Conservation (phyloP, 176 grass and related monocot species). For the Zea mays region Zm-B73-REFERENCE-NAM-5.0 NC_050100.1:23536501-23537000, state of each 20-base stretch:
- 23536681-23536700: conserved; percentile 58
- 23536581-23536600: conserved; percentile 95
- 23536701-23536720: conserved; percentile 58
- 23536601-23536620: conserved; percentile 98
- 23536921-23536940: conserved; percentile 92
- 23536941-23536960: conserved; percentile 63
- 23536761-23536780: conserved; percentile 89
- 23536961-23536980: conserved; percentile 66
- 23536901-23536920: conserved; percentile 98
- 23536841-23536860: conserved; percentile 93
- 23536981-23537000: conserved; percentile 61
- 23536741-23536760: conserved; percentile 69
- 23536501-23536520: conserved; percentile 62
- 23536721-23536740: conserved; percentile 69
- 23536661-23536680: conserved; percentile 65
- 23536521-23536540: conserved; percentile 71
- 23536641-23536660: conserved; percentile 82
- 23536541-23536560: conserved; percentile 82
- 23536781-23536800: conserved; percentile 68
- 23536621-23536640: conserved; percentile 82
- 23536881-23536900: conserved; percentile 89
- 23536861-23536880: conserved; percentile 88
- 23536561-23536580: conserved; percentile 97
- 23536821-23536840: conserved; percentile 77
- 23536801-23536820: conserved; percentile 82